These are phyloP conservation scores for Leccinellum luteum DNA, from an alignment of 768 basidiomycete genomes.

Conservation along the genomic window DNA sequence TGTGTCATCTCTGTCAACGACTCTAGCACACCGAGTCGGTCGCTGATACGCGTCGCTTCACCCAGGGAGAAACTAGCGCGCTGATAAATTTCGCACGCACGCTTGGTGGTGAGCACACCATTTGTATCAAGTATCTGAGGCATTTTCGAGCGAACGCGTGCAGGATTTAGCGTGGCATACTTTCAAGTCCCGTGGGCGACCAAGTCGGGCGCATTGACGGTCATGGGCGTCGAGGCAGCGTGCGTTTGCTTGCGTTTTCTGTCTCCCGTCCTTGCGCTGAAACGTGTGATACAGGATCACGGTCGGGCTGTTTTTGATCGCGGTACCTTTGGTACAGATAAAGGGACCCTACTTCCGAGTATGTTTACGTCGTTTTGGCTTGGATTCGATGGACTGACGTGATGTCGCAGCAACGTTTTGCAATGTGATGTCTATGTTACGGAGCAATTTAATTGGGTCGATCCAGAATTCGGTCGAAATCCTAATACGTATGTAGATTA, in stretches of 20 bases:
- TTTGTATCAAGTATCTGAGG: neutral
- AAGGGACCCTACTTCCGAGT: conserved; percentile 36
- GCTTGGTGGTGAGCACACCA: conserved; percentile 24
- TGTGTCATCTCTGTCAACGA: conserved; percentile 1
- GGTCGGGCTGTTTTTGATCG: conserved; percentile 33
- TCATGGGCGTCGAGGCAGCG: conserved; percentile 40
- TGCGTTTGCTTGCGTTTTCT: conserved; percentile 13
- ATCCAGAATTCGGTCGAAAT: neutral
- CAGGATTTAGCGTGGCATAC: conserved; percentile 39
- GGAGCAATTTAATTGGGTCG: neutral
- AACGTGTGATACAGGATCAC: conserved; percentile 23
- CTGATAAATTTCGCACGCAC: conserved; percentile 41
- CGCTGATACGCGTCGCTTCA: neutral
- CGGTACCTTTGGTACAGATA: conserved; percentile 36
- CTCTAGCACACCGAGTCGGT: neutral
- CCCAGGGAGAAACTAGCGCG: conserved; percentile 42
- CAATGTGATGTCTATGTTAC: conserved; percentile 5
- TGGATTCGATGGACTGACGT: neutral
- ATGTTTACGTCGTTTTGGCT: conserved; percentile 10
- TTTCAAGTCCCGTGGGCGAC: conserved; percentile 42
- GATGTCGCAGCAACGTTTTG: conserved; percentile 20
- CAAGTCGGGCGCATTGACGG: conserved; percentile 32
- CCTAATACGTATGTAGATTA: neutral
- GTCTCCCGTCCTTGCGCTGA: neutral
- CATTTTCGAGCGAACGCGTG: neutral